A percentile compares a stretch with the other conserved stretches of the same genome.
phyloP scores from a whole-genome alignment of 2,329 filamentous ascomycete genomes.

The Alternaria sp. region DNA sequence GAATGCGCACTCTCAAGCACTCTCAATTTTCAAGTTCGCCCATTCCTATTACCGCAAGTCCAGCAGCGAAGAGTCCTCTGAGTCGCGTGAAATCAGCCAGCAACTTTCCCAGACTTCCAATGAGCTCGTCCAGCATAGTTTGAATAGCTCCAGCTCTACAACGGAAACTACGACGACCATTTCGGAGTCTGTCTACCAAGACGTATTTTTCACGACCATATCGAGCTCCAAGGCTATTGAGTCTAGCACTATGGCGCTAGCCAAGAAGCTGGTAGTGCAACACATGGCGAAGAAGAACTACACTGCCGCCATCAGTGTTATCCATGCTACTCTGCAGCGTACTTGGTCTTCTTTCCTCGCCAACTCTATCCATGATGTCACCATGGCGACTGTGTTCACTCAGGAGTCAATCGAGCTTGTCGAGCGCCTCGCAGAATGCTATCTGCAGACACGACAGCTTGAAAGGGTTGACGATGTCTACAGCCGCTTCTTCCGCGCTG shows the following conservation, averaged over 20 bases:
- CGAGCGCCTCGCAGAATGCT: constrained; percentile 57
- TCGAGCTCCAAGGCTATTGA: constrained; percentile 52
- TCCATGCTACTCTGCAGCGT: constrained; percentile 55
- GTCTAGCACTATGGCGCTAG: constrained; percentile 52
- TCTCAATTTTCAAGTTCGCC: constrained; percentile 58
- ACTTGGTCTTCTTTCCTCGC: constrained; percentile 60
- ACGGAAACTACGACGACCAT: constrained; percentile 49
- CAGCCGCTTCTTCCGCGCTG: constrained; percentile 50
- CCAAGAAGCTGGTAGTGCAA: constrained; percentile 51
- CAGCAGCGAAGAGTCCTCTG: constrained; percentile 48
- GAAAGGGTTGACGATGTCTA: constrained; percentile 53
- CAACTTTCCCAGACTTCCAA: constrained; percentile 54
- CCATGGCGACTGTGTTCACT: constrained; percentile 53
- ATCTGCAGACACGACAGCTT: constrained; percentile 49
- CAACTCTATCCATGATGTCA: constrained; percentile 55
- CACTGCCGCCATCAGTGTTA: constrained; percentile 56
- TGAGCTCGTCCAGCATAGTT: constrained; percentile 53
- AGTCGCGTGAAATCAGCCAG: constrained; percentile 54
- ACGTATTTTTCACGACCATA: constrained; percentile 55
- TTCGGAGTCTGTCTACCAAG: constrained; percentile 55
- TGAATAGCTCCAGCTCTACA: constrained; percentile 39
- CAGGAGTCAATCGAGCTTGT: constrained; percentile 59
- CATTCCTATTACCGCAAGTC: constrained; percentile 45
- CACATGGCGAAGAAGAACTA: constrained; percentile 59
- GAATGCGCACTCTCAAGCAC: constrained; percentile 55